phyloP scores from a whole-genome alignment of 495 filamentous ascomycete genomes.

The Cercophora samala region DNA sequence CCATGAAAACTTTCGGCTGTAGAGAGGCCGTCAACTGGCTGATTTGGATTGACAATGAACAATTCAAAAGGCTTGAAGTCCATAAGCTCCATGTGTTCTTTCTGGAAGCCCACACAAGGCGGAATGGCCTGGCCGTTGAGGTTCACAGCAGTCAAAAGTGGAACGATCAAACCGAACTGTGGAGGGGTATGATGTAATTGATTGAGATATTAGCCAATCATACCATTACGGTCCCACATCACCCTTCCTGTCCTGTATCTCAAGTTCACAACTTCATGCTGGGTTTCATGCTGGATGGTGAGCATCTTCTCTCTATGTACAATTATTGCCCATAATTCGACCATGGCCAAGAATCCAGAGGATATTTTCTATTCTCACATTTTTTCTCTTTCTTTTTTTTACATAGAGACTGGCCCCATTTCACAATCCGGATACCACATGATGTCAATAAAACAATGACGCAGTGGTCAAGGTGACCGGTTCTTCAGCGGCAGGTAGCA shows the following conservation, averaged over 20 bases:
- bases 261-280: conserved; percentile 4
- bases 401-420: too few relatives aligned
- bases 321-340: background rate
- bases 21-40: background rate
- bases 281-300: background rate
- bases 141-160: conserved; percentile 11
- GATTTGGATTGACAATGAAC: too few relatives aligned
- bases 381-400: too few relatives aligned
- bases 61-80: too few relatives aligned
- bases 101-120: background rate
- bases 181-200: conserved; percentile 11
- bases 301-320: background rate
- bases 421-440: too few relatives aligned
- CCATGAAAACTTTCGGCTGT: background rate
- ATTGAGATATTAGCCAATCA: background rate
- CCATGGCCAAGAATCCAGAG: background rate
- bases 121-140: conserved; percentile 2
- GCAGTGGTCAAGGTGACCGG: background rate
- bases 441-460: background rate
- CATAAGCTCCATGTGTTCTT: background rate
- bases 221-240: background rate
- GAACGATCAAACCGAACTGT: background rate
- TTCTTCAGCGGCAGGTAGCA: background rate
- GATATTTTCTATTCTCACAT: background rate
- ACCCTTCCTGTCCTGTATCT: background rate